These are phyloP conservation scores for Liquidambar formosana DNA, from an alignment of 164 flowering plant genomes.

Conservation along the genomic window DNA sequence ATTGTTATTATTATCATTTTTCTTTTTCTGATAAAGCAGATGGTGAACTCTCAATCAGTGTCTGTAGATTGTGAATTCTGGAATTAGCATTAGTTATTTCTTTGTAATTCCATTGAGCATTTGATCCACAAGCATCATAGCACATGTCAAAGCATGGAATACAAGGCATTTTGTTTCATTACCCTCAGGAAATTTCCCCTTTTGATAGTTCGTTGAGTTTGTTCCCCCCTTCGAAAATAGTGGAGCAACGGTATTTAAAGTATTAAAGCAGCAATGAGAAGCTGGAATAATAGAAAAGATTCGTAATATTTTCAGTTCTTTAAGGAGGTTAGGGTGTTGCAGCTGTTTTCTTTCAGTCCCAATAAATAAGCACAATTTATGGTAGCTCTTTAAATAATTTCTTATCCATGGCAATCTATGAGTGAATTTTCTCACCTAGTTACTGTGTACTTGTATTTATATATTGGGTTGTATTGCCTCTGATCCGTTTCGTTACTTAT, in stretches of 20 bases:
- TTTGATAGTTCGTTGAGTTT: no score
- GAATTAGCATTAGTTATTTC: no score
- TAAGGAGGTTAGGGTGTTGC: neutral
- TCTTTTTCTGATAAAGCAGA: neutral
- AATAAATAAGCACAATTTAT: no score
- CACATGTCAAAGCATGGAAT: neutral
- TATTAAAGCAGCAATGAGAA: neutral
- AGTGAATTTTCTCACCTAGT: neutral
- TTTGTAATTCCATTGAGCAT: neutral
- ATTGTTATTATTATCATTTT: no score
- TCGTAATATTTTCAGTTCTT: neutral
- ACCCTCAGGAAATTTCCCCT: neutral
- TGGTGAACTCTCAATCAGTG: neutral
- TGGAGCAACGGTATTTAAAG: neutral
- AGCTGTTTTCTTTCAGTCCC: no score
- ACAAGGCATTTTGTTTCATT: neutral
- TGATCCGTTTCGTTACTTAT: conserved; percentile 12
- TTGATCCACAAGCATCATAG: neutral
- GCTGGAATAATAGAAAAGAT: neutral
- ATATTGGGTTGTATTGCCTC: neutral
- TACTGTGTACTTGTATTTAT: neutral
- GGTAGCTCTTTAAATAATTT: no score
- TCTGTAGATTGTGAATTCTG: no score
- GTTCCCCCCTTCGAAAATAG: no score
- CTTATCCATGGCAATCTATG: no score